Base-by-base conservation (phyloP, 1,139 yeast species). In the Geotrichum carabidarum region DNA sequence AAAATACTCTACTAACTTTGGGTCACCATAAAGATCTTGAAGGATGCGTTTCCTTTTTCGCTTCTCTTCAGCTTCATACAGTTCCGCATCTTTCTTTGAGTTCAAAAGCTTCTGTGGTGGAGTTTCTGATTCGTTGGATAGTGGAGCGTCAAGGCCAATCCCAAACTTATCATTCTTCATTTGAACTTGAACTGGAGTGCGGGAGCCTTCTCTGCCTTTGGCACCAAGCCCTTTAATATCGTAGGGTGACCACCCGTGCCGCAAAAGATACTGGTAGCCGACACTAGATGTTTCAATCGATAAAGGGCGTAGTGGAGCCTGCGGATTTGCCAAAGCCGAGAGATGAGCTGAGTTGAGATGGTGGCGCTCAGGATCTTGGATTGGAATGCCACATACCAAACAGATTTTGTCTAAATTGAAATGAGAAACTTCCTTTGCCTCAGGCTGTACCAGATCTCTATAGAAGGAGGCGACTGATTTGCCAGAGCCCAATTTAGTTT, bases 181-280 rank as follows among this genome's bases (percentile, higher is more conserved):
- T 22, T 53, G 49, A 14, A 57, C 60, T 22, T 49, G 47, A 11
- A 64, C 44, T 3, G 66, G 65, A n/a, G 56, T 48, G 12, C 67
- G 57, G 6, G 57, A 44, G 1, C 67, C 67, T 48, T 62, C 62
- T 42, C 65, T 48, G 4, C 66, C 65, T 18, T 46, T 44, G 4
- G 57, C 59, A 9, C 67, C 67, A n/a, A 64, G 56, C 2, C 67
- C 67, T 17, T 54, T 56, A 8, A 54, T 51, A 34, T 62, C 56
- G 9, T 51, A 36, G 1, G 64, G 65, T 5, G 61, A 51, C 67
- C 67, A 64, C 12, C 67, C 67, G 48, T 62, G 58, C 36, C 56
- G 58, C 15, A 54, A 53, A 40, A 64, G 49, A 41, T 64, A 64
- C 41, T 50, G 47, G 38, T 58, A 60, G 8, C 65, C 65, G 4